phyloP scores from a whole-genome alignment of 768 basidiomycete genomes.

The Clitopilus passeckerianus region DNA sequence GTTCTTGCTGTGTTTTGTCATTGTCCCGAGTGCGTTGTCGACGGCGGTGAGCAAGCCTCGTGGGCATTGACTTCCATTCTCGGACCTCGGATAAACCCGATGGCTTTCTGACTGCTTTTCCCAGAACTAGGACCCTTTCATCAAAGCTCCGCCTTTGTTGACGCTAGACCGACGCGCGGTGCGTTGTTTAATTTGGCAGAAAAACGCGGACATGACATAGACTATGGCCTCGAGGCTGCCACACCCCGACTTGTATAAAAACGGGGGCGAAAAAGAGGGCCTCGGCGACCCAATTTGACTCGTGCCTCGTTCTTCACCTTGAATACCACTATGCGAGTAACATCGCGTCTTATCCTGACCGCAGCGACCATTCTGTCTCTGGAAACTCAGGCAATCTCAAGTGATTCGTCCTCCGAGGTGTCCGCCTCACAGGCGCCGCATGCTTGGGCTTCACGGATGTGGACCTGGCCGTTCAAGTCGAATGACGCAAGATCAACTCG shows the following conservation, averaged over 20 bases:
- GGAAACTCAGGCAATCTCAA: neutral
- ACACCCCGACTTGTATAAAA: neutral
- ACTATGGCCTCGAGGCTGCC: neutral
- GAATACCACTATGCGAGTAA: neutral
- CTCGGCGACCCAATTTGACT: neutral
- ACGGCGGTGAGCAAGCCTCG: neutral
- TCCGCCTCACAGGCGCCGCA: neutral
- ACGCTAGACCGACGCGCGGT: neutral
- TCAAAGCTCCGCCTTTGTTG: neutral
- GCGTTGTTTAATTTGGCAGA: neutral
- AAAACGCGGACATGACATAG: neutral
- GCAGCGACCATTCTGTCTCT: neutral
- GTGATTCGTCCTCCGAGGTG: neutral
- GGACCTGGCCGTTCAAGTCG: slow-evolving; percentile 8
- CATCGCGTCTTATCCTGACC: neutral
- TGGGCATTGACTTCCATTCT: neutral
- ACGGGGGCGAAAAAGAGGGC: neutral
- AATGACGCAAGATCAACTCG: neutral
- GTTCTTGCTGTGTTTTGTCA: slow-evolving; percentile 91
- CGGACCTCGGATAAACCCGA: neutral
- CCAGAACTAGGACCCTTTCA: neutral
- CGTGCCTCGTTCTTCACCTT: too few species aligned
- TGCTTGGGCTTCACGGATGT: neutral
- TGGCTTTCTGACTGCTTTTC: neutral
- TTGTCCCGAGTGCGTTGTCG: slow-evolving; percentile 16